Base-by-base conservation (phyloP, 371 early-diverging fungal species). In the Mortierella sp. region DNA sequence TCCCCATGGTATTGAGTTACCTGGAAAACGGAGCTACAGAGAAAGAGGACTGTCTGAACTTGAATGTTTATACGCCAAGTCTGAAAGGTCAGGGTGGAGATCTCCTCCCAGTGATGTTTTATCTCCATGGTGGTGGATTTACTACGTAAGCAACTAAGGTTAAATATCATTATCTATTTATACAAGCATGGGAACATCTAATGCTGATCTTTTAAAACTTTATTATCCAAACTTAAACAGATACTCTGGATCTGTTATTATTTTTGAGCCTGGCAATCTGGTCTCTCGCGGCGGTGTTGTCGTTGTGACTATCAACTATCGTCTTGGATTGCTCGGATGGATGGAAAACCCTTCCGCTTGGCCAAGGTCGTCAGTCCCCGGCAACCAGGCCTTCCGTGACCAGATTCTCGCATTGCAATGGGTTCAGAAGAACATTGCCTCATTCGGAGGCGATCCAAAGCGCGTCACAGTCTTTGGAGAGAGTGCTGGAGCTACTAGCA, bases 41-140 rank as follows among this genome's bases (percentile, higher is more conserved):
- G 26, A 89, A 89, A 42, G 91, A 93, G 70, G 92, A 92, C 28
- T 88, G 86, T 19, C 96, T 95, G 92, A 91, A 94, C 70, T 90
- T 93, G 67, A 86, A 82, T 53, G 92, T 94, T 61, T 88, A 88
- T 40, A 85, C 96, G 45, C 90, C 89, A 12, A 88, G 94, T 77
- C 28, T 76, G 28, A 76, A 68, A 26, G 71, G 68, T 13, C 43
- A n/a, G 9, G 54, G 60, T 0, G 28, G 43, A 10, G 47, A 40
- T 8, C 51, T 66, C 2, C 58, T 76, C 15, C 70, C 76, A 26
- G 68, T 70, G 28, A 71, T 76, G 71, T 40, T 71, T n/a, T 76
- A 76, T 29, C 17, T 71, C 31, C 71, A 76, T 23, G 70, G 71
- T 15, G 71, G 71, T 28, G 70, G 68, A 59, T 70, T 71, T 35